Evolutionary conservation across 202 grass and related monocot species (phyloP), one percentile per base, ranked within the genome.

Genomic region (Brachypodium distachyon): DNA sequence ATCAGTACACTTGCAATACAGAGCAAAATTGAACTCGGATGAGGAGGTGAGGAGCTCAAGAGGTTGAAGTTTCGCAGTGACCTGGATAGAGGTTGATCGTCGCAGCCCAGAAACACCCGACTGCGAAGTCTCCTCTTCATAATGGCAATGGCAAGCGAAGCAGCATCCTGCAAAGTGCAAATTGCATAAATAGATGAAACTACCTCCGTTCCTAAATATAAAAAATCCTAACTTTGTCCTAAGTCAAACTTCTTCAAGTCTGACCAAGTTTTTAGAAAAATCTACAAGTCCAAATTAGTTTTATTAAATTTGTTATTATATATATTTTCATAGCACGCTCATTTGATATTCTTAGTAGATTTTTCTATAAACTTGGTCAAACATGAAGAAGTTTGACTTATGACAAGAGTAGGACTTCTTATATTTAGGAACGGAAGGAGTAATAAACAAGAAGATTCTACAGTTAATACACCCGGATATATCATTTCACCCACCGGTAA

Each of bases 61-160:
- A 60, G 34, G 63, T 38, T 86, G 51, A 41, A 76, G 34, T 66
- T 65, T 73, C 42, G 52, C 22, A 72, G 1, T 21, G 28, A 97
- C 94, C 94, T 94, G 33, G 89, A 94, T 4, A 94, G 62, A 67
- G 94, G 91, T 65, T 88, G 76, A 51, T 88, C 90, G 57, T 97
- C 94, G 82, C 89, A 97, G 53, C 88, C 94, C 60, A 94, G 43
- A 78, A 97, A 97, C 40, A 90, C 54, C 47, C 52, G 72, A 34
- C 79, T 47, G 8, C 39, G 72, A 36, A 80, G 60, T 84, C 84
- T 88, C 59, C 64, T 97, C 43, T 94, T 84, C 91, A 94, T 94
- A 49, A 97, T 87, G 31, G 87, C 72, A 84, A 93, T 79, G 70
- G 81, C 78, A 54, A 93, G 87, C 67, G 67, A 77, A 70, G 87